These are phyloP conservation scores for Suaeda aralocaspica DNA, from an alignment of 148 eudicot species.

Conservation along the genomic window DNA sequence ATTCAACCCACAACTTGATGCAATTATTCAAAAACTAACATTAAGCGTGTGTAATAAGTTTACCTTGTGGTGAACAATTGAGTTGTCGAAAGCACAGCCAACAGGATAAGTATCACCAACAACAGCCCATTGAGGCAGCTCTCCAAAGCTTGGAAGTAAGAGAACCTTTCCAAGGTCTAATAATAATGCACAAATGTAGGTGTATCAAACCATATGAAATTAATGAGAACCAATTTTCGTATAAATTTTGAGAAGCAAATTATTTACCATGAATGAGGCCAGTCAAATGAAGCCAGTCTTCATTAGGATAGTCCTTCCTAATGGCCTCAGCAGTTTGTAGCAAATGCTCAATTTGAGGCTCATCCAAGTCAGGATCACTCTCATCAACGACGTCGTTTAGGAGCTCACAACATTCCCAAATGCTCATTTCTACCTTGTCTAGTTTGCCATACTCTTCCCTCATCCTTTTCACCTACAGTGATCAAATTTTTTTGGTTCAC, in stretches of 20 bases:
- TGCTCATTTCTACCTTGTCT: constrained; percentile 75
- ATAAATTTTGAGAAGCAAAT: neutral
- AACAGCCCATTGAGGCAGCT: constrained; percentile 87
- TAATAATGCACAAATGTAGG: neutral
- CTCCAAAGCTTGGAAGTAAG: constrained; percentile 62
- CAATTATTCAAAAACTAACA: neutral
- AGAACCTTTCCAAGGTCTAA: constrained; percentile 87
- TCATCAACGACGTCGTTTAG: constrained; percentile 75
- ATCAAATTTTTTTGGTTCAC: too few species aligned
- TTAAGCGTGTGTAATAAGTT: neutral
- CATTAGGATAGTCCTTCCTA: constrained; percentile 71
- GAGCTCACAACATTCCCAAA: constrained; percentile 90
- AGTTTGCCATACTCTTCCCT: constrained; percentile 60
- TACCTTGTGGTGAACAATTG: constrained; percentile 85
- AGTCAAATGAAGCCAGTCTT: constrained; percentile 87
- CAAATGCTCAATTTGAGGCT: constrained; percentile 85
- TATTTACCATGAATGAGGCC: constrained; percentile 70
- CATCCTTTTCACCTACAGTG: constrained; percentile 66
- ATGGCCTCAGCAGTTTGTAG: constrained; percentile 84
- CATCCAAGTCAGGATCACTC: constrained; percentile 87
- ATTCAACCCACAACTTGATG: neutral
- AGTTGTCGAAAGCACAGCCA: constrained; percentile 72
- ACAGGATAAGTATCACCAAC: constrained; percentile 83
- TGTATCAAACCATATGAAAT: too few species aligned
- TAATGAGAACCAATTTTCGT: too few species aligned